Percentiles rank a stretch among this genome's conserved stretches.
These are phyloP conservation scores for Lachancea quebecensis DNA, from an alignment of 805 yeast species.

Conservation along the genomic window DNA sequence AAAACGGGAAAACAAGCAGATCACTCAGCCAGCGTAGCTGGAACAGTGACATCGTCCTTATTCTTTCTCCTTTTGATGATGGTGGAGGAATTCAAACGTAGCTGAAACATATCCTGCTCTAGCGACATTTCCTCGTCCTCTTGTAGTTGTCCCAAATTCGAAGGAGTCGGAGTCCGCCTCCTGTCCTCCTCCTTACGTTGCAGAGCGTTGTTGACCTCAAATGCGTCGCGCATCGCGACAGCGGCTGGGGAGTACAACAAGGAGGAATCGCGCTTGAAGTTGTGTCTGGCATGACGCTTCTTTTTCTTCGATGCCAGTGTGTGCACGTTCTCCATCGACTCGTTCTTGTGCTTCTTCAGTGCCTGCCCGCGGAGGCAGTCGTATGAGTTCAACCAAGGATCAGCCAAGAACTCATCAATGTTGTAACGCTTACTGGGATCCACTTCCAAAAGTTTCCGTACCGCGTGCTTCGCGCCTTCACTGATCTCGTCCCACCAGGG, in stretches of 20 bases:
- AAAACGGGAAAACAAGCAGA: neutral
- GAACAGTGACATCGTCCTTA: constrained; percentile 5
- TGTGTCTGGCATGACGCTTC: constrained; percentile 18
- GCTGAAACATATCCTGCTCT: constrained; percentile 30
- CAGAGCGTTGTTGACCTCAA: constrained; percentile 79
- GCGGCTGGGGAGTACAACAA: constrained; percentile 61
- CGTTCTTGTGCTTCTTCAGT: constrained; percentile 6
- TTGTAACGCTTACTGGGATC: constrained; percentile 64
- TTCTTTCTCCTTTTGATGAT: constrained; percentile 37
- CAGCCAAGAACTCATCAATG: constrained; percentile 56
- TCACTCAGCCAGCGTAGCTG: constrained; percentile 5
- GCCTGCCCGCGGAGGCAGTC: constrained; percentile 17
- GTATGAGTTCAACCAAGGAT: constrained; percentile 55
- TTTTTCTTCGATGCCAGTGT: constrained; percentile 12
- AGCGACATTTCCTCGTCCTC: constrained; percentile 33
- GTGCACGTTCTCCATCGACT: constrained; percentile 5
- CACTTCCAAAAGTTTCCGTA: constrained; percentile 57
- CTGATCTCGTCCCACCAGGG: constrained; percentile 91
- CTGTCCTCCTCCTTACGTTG: constrained; percentile 70
- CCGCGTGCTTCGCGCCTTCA: constrained; percentile 61
- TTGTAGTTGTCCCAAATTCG: constrained; percentile 17
- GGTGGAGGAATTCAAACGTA: constrained; percentile 34
- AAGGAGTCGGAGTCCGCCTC: constrained; percentile 7
- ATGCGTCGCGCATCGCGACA: constrained; percentile 76
- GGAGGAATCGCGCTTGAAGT: constrained; percentile 17